Evolutionary conservation across 75 land plant species (phyloP).

Genomic region (Cryptomeria japonica): DNA sequence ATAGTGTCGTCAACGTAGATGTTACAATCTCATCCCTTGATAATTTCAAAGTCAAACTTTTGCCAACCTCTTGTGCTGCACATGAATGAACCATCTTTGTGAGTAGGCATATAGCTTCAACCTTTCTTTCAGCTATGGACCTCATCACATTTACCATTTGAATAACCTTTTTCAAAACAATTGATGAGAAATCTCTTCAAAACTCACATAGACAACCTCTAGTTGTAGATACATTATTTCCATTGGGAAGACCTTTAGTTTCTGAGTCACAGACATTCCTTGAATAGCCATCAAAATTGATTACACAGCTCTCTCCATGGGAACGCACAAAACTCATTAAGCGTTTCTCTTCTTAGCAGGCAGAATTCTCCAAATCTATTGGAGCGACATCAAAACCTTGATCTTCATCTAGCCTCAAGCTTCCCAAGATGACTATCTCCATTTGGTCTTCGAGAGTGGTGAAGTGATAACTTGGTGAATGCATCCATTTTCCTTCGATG

Average conservation of each 20-base stretch:
- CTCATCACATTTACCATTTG: constrained; percentile 32
- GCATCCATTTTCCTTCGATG: no score
- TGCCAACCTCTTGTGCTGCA: constrained; percentile 66
- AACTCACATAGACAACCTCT: constrained; percentile 16
- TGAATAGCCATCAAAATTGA: neutral
- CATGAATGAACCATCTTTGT: constrained; percentile 42
- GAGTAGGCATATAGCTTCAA: constrained; percentile 52
- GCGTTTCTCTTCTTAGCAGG: neutral
- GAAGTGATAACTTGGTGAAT: no score
- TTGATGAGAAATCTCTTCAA: constrained; percentile 55
- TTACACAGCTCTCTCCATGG: neutral
- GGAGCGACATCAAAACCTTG: neutral
- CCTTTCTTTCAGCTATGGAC: constrained; percentile 24
- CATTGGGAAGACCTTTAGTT: neutral
- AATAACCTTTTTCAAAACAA: constrained; percentile 45
- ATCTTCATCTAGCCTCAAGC: no score
- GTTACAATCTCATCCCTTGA: constrained; percentile 39
- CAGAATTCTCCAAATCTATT: neutral
- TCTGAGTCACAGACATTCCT: neutral
- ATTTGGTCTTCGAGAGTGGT: no score
- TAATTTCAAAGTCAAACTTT: constrained; percentile 30
- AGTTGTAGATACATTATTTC: neutral
- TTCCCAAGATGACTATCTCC: no score
- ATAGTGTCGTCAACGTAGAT: constrained; percentile 52
- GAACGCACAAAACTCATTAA: neutral